Evolutionary conservation across 2,329 filamentous ascomycete genomes (phyloP).

Genomic region (Pezicula rhizophila): DNA sequence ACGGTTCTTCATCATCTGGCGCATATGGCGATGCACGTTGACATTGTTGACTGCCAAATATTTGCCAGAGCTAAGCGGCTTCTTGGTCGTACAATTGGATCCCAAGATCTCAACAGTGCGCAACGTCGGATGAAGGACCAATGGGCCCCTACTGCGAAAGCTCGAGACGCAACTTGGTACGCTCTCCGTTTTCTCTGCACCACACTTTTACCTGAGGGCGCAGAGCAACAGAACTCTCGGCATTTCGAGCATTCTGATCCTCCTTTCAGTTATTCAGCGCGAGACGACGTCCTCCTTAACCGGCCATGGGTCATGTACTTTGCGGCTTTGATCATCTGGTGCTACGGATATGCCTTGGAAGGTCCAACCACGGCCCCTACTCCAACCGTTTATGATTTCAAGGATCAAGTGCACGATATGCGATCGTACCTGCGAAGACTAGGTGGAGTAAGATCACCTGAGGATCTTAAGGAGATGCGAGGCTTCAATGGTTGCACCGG

Average conservation of each 20-base stretch:
- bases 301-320: slow-evolving; percentile 95
- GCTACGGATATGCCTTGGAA: slow-evolving; percentile 85
- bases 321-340: slow-evolving; percentile 87
- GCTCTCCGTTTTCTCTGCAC: slow-evolving; percentile 81
- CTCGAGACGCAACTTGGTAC: slow-evolving; percentile 87
- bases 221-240: slow-evolving; percentile 32
- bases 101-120: slow-evolving; percentile 73
- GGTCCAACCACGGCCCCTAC: slow-evolving; percentile 56
- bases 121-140: slow-evolving; percentile 77
- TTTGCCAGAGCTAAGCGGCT: slow-evolving; percentile 83
- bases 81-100: slow-evolving; percentile 77
- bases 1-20: slow-evolving; percentile 89
- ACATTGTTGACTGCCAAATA: slow-evolving; percentile 96
- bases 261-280: slow-evolving; percentile 63
- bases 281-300: slow-evolving; percentile 85
- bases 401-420: slow-evolving; percentile 74
- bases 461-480: slow-evolving; percentile 65
- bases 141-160: slow-evolving; percentile 85
- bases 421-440: slow-evolving; percentile 68
- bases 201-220: slow-evolving; percentile 63
- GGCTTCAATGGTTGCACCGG: slow-evolving; percentile 81
- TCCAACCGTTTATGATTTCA: slow-evolving; percentile 40
- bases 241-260: slow-evolving; percentile 25
- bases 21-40: slow-evolving; percentile 96
- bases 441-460: slow-evolving; percentile 65